Conservation (phyloP, 306 rosid genomes). For the Casuarina cunninghamiana region DNA sequence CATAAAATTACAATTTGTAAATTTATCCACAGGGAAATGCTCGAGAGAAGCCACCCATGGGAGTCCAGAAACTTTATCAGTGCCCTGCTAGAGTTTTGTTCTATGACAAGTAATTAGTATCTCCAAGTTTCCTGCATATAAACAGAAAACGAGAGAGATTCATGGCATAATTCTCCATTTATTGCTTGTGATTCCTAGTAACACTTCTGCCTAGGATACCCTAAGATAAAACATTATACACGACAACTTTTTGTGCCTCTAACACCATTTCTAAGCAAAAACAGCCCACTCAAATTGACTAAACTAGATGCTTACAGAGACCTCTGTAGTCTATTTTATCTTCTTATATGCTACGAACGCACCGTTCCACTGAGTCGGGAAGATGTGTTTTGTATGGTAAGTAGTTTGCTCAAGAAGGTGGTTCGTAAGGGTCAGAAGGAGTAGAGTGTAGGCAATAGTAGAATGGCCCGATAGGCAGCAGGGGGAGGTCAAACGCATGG, state of each 20-base stretch:
- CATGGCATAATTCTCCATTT: not conserved
- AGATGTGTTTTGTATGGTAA: too few species aligned
- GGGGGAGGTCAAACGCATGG: too few species aligned
- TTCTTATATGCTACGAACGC: too few species aligned
- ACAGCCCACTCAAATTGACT: too few species aligned
- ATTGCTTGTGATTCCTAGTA: not conserved
- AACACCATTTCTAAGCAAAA: too few species aligned
- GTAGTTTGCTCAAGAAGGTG: too few species aligned
- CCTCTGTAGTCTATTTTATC: too few species aligned
- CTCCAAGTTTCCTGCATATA: constrained; percentile 84
- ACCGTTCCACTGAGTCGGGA: too few species aligned
- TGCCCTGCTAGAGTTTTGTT: constrained; percentile 76
- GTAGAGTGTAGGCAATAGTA: too few species aligned
- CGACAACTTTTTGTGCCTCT: not conserved
- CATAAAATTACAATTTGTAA: constrained; percentile 38
- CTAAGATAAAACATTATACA: not conserved
- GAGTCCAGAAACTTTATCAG: constrained; percentile 35
- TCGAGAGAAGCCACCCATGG: constrained; percentile 3
- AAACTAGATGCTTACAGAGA: too few species aligned
- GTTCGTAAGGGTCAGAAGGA: too few species aligned
- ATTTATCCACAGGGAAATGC: constrained; percentile 1
- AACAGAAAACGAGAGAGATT: not conserved
- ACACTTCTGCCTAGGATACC: not conserved
- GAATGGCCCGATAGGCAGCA: too few species aligned
- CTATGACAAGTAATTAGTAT: constrained; percentile 85